phyloP scores from a whole-genome alignment of 1,284 basidiomycete genomes.

The Irpex sp. region DNA sequence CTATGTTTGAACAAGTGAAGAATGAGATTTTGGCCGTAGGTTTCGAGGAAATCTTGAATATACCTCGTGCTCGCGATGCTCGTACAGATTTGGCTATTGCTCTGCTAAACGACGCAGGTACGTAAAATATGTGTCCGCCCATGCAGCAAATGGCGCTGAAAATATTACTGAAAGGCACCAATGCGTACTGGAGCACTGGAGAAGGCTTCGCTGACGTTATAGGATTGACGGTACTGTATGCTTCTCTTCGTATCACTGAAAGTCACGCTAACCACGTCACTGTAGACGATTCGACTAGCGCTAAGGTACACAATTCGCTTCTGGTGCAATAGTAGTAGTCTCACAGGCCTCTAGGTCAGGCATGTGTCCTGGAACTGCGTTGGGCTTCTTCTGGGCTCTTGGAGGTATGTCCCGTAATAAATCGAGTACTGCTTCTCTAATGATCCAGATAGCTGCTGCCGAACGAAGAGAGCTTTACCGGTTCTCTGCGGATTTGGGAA shows the following conservation, averaged over 20 bases:
- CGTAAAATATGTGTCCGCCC: conserved; percentile 10
- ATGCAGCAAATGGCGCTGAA: conserved; percentile 2
- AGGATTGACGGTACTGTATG: conserved; percentile 63
- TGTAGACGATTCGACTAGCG: conserved; percentile 60
- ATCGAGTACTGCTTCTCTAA: not conserved
- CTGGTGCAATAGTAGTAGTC: not conserved
- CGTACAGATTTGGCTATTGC: conserved; percentile 58
- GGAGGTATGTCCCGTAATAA: conserved; percentile 37
- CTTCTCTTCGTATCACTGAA: not conserved
- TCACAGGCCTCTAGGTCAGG: conserved; percentile 41
- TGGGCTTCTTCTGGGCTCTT: conserved; percentile 71
- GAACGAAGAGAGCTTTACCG: conserved; percentile 59
- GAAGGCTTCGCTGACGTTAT: conserved; percentile 58
- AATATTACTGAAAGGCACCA: conserved; percentile 39
- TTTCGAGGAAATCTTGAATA: conserved; percentile 59
- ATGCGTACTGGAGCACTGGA: conserved; percentile 65
- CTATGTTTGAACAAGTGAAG: conserved; percentile 65
- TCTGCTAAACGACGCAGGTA: conserved; percentile 65
- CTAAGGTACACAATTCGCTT: conserved; percentile 39
- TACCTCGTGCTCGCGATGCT: conserved; percentile 56
- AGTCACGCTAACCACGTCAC: not conserved
- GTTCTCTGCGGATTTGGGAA: conserved; percentile 65
- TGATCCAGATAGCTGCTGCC: conserved; percentile 41
- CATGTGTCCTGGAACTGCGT: conserved; percentile 60
- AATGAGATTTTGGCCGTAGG: conserved; percentile 66